Evolutionary conservation across 768 basidiomycete genomes (phyloP), one percentile per base, ranked within the genome.

Genomic region (Rhizopogon roseolus): DNA sequence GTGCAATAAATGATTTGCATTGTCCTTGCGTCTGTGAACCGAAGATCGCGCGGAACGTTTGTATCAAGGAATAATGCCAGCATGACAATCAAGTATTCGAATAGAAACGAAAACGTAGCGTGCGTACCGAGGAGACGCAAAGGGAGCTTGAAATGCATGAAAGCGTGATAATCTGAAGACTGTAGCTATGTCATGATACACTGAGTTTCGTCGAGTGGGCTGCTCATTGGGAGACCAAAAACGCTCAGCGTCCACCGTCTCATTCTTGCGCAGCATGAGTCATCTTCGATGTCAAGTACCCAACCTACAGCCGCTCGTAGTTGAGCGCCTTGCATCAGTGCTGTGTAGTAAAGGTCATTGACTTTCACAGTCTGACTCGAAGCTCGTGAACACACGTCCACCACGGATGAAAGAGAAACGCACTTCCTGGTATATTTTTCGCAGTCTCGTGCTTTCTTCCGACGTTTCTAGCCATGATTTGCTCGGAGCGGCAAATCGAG

Each of bases 191-290:
- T 10, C 13, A 52, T 28, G 29, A 19, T 25, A 32, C 44, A 40
- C 22, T 6, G 53, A 41, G 25, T 36, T 5, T 56, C 53, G n/a
- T 41, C 50, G 11, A 51, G 25, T 22, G 40, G 37, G n/a, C 38
- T 54, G n/a, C 19, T 8, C 3, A 40, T 38, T 52, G 50, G 37
- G 17, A 58, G 58, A 32, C 57, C 57, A 39, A 54, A 58, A 11
- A 50, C 17, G 7, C 37, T 54, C 16, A 51, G 53, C 17, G 43
- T 54, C 53, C 53, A 54, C 25, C 40, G 49, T 17, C n/a, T 54
- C 53, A 54, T 52, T 54, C 50, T 39, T n/a, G 34, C 38, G 39
- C 50, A 54, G 9, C 49, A 25, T 11, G 29, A 22, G 36, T 54
- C 53, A 32, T 54, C 53, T 14, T 51, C 49, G 6, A 19, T 17